Evolutionary conservation across 2,329 filamentous ascomycete species (phyloP).

Genomic region (Alternaria postmessia): DNA sequence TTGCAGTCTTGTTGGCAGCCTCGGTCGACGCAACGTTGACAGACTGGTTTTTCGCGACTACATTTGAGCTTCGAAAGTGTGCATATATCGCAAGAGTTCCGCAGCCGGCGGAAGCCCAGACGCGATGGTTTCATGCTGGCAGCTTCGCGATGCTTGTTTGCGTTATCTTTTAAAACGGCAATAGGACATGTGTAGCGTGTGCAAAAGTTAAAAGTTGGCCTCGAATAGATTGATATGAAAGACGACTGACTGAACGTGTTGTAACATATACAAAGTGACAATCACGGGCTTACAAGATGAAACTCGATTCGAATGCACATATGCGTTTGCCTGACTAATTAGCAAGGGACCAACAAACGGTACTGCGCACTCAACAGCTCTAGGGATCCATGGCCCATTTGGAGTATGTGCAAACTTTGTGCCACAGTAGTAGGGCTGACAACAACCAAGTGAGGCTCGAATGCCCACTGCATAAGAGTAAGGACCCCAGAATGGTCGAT

Average conservation of each 20-base stretch:
- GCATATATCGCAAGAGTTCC: constrained; percentile 2
- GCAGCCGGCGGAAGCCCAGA: neutral
- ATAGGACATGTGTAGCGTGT: neutral
- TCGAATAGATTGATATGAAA: neutral
- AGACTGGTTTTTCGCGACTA: constrained; percentile 1
- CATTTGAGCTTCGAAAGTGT: constrained; percentile 2
- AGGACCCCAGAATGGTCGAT: neutral
- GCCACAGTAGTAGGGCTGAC: neutral
- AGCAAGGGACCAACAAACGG: neutral
- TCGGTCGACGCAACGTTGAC: constrained; percentile 1
- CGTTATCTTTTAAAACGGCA: neutral
- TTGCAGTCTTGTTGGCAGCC: constrained; percentile 3
- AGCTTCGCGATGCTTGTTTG: neutral
- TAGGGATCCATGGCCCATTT: neutral
- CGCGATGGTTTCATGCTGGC: neutral
- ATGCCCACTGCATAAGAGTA: neutral
- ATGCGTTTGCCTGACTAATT: neutral
- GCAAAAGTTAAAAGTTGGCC: neutral
- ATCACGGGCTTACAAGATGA: neutral
- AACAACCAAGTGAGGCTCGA: neutral
- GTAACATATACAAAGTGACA: neutral
- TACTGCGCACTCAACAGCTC: neutral
- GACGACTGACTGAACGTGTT: neutral
- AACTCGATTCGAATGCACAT: neutral
- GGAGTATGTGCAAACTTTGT: neutral